Percentiles rank a stretch among this genome's conserved stretches.
Conservation (phyloP, 306 rosid genomes). For the Urtica urens region DNA sequence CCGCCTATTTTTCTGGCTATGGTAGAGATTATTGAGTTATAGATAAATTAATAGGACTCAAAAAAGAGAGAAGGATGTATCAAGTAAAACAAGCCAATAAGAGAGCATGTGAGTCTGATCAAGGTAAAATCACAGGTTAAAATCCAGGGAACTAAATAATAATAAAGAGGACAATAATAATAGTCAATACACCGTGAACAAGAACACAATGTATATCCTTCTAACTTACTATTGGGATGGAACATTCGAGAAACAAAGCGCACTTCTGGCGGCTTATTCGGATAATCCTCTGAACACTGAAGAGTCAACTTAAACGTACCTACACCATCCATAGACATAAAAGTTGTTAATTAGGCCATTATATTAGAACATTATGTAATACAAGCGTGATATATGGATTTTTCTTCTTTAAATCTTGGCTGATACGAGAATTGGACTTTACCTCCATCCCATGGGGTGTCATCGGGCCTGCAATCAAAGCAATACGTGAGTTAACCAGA, state of each 20-base stretch:
- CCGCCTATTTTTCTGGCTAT: too few relatives aligned
- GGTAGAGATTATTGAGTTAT: too few relatives aligned
- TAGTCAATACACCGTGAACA: too few relatives aligned
- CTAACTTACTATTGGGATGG: slow-evolving; percentile 89
- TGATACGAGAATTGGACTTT: slow-evolving; percentile 18
- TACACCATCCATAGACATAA: slow-evolving; percentile 23
- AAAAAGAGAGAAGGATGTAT: too few relatives aligned
- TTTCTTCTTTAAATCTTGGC: slow-evolving; percentile 6
- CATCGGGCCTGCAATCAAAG: slow-evolving; percentile 72
- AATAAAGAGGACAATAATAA: too few relatives aligned
- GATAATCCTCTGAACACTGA: slow-evolving; percentile 90
- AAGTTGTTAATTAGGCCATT: neutral
- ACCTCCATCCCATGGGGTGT: slow-evolving; percentile 99
- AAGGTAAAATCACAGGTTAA: too few relatives aligned
- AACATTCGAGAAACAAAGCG: slow-evolving; percentile 97
- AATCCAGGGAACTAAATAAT: too few relatives aligned
- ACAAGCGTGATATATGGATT: slow-evolving; percentile 8
- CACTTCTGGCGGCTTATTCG: slow-evolving; percentile 91
- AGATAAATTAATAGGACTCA: too few relatives aligned
- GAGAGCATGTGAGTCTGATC: too few relatives aligned
- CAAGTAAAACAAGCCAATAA: too few relatives aligned
- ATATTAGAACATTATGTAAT: neutral
- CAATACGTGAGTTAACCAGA: slow-evolving; percentile 13
- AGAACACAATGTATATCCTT: neutral
- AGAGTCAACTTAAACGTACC: slow-evolving; percentile 95